Evolutionary conservation across 2,329 filamentous ascomycete species (phyloP), one percentile per base, ranked within the genome.

Genomic region (Hansfordia pulvinata): DNA sequence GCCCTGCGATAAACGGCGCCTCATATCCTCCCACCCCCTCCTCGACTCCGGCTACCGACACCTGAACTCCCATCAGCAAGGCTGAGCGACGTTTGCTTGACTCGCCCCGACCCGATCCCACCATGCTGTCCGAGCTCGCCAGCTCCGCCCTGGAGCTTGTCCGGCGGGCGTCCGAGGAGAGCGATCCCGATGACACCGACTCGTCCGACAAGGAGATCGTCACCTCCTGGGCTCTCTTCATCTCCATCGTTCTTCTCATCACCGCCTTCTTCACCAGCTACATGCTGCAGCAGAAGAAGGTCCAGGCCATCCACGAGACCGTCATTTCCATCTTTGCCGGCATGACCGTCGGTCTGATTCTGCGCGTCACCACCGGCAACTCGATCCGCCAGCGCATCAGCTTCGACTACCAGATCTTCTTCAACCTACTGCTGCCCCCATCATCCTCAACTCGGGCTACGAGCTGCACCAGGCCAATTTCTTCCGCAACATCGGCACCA

Each of bases 381-480:
- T 83, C 79, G 35, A 85, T 98, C 42, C 78, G 86, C 51, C 81
- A 82, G 48, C 76, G 83, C 37, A 85, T 98, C 46, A 93, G 79
- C 54, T 98, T 98, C 63, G 81, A 96, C 60, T 94, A 94, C 52
- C 86, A 96, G 49, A 93, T 96, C 63, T 98, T 98, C 65, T 98
- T 98, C 66, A 98, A 98, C 54, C 71, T 98, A 23, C 72, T 98
- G 9, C 79, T 98, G n/a, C 90, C 90, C 19, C 90, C 30, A 98
- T 98, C 49, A 98, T 98, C 49, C 68, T 98, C 16, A 88, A 86
- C 10, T 94, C 88, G 10, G 90, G 90, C 29, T 98, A 96, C 57
- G 90, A 98, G 55, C 57, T 98, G 34, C 90, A 98, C 52, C 90
- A 98, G 58, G 86, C 83, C 41, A 98, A 98, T 59, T 98, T 98